Conservation (phyloP, 352 stramenopile genomes). For the Globisporangium alternatum region DNA sequence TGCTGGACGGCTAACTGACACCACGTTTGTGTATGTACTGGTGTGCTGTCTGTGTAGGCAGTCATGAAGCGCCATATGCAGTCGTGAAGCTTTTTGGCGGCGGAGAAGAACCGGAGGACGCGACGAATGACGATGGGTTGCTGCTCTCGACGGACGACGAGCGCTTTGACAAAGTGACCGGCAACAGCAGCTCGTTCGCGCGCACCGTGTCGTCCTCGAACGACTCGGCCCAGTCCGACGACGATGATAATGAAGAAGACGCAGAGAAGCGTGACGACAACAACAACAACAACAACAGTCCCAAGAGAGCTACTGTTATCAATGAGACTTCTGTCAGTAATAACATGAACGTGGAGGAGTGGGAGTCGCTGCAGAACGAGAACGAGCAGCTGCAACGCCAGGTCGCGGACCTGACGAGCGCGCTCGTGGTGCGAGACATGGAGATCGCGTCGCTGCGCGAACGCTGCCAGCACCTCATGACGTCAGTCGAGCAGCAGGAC, state of each 20-base stretch:
- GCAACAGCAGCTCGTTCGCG: conserved; percentile 16
- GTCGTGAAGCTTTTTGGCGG: conserved; percentile 9
- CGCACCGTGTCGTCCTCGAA: conserved; percentile 22
- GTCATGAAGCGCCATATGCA: neutral
- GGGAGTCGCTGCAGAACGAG: conserved; percentile 27
- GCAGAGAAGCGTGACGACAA: neutral
- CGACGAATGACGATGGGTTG: conserved; percentile 5
- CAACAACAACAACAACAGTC: conserved; percentile 12
- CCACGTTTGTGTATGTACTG: neutral
- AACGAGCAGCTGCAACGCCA: conserved; percentile 52
- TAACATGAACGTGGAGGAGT: conserved; percentile 19
- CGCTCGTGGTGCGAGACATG: conserved; percentile 69
- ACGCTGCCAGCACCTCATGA: conserved; percentile 56
- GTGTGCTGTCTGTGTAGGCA: neutral
- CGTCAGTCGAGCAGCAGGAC: conserved; percentile 73
- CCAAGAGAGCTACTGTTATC: neutral
- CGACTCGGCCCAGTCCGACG: conserved; percentile 17
- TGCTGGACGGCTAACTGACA: neutral
- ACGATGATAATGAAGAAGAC: neutral
- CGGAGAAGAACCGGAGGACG: conserved; percentile 15
- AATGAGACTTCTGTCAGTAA: neutral
- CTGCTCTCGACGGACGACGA: conserved; percentile 8
- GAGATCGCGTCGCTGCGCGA: conserved; percentile 65
- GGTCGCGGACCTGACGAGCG: conserved; percentile 63
- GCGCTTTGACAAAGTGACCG: conserved; percentile 1